Base-by-base conservation (phyloP, 1,284 basidiomycete genomes). In the Cutaneotrichosporon mucoides region DNA sequence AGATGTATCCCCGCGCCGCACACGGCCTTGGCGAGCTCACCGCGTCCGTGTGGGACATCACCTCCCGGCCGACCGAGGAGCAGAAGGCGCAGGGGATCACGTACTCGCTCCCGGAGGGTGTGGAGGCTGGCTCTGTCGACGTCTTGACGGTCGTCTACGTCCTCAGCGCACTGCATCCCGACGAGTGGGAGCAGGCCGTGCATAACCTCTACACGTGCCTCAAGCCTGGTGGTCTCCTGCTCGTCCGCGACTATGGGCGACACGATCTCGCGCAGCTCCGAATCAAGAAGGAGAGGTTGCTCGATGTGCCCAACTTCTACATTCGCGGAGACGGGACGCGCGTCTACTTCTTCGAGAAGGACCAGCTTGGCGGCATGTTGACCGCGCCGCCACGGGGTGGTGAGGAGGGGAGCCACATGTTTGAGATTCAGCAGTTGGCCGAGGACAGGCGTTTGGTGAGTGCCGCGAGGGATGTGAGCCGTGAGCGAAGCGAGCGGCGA, bases 311-410 rank as follows among this genome's bases (percentile, higher is more conserved):
- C 53, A 94, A 95, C 73, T 90, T 95, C 65, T 97, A 97, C 70
- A 88, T 94, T 53, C 84, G 95, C 50, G 95, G 95, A 1, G 95
- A 99, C 77, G 95, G 94, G 66, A 99, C 95, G 0, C 82, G 96
- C 40, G 94, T 97, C 0, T 97, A 96, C 76, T 97, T 96, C 75
- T 97, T 97, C 69, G 88, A 66, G 16, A 68, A 69, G 90, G 91
- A 93, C 68, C 91, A 96, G 75, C 79, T 96, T 0, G 84, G 88
- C 0, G 74, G 85, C 41, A 81, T 95, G 54, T 89, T 95, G 71
- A 89, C 89, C 1, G 87, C 87, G 2, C 73, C 81, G 0, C 81
- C 70, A 10, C 53, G 54, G 11, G 57, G 41, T 12, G 38, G 33
- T 5, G 43, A n/a, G 9, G 59, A 13, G 12, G 59, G 46, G 47